These are phyloP conservation scores for Pleomassaria siparia DNA, from an alignment of 2,329 filamentous ascomycete species.

Conservation along the genomic window DNA sequence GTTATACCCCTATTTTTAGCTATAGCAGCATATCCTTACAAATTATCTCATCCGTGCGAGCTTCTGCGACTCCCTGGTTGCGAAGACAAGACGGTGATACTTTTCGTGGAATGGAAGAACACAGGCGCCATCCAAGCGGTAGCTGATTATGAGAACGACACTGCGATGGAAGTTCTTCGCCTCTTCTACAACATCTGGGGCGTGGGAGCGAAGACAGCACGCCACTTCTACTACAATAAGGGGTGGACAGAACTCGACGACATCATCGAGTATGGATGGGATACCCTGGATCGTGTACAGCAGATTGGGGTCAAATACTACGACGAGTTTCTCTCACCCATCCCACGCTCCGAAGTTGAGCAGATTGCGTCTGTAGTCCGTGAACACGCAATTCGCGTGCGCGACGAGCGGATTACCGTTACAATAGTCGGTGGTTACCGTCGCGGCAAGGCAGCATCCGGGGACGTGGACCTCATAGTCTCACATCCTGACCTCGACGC, in stretches of 20 bases:
- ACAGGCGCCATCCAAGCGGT: constrained; percentile 65
- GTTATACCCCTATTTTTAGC: too few relatives aligned
- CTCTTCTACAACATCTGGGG: constrained; percentile 87
- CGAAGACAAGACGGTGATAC: constrained; percentile 72
- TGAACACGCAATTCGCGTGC: constrained; percentile 65
- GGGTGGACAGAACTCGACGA: constrained; percentile 86
- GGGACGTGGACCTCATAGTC: constrained; percentile 85
- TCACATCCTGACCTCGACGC: constrained; percentile 71
- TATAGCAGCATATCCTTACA: constrained; percentile 76
- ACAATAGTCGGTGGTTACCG: constrained; percentile 80
- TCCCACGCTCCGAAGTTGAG: constrained; percentile 74
- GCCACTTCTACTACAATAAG: constrained; percentile 74
- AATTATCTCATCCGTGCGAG: constrained; percentile 49
- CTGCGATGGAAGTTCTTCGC: constrained; percentile 64
- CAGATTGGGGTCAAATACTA: constrained; percentile 95
- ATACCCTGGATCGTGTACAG: constrained; percentile 72
- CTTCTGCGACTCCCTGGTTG: constrained; percentile 70
- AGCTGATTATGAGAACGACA: constrained; percentile 63
- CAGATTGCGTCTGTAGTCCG: constrained; percentile 66
- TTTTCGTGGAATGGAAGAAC: constrained; percentile 75
- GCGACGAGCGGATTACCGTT: constrained; percentile 56
- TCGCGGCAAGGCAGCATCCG: constrained; percentile 70
- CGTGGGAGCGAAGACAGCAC: constrained; percentile 79
- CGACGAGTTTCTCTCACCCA: constrained; percentile 74
- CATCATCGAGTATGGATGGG: constrained; percentile 80